Conservation (phyloP, 1,284 basidiomycete genomes). For the Moesziomyces aphidis region DNA sequence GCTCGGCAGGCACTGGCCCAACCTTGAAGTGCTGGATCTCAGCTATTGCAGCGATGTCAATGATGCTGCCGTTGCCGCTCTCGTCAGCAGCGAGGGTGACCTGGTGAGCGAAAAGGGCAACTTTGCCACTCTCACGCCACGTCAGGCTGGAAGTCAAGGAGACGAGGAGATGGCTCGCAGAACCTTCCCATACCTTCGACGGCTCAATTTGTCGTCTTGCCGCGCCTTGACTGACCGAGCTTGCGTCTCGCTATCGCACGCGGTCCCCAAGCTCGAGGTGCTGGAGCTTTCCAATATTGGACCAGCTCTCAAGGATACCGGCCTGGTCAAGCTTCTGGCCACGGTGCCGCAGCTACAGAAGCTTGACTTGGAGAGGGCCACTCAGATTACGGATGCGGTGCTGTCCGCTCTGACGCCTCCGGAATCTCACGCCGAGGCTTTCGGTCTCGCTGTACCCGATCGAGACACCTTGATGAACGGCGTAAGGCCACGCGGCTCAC, state of each 20-base stretch:
- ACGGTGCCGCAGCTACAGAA: constrained; percentile 79
- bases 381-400: constrained; percentile 79
- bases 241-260: constrained; percentile 78
- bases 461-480: constrained; percentile 25
- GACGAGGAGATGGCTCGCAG: constrained; percentile 38
- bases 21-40: constrained; percentile 83
- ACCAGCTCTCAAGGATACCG: constrained; percentile 72
- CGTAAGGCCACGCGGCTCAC: constrained; percentile 20
- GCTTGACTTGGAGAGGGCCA: constrained; percentile 86
- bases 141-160: constrained; percentile 40
- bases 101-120: constrained; percentile 12
- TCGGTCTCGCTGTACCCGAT: constrained; percentile 30
- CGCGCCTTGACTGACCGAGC: constrained; percentile 78
- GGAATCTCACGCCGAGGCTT: constrained; percentile 39
- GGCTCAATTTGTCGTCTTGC: constrained; percentile 82
- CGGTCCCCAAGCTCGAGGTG: constrained; percentile 80
- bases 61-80: constrained; percentile 79
- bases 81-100: constrained; percentile 70
- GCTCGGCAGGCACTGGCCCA: constrained; percentile 69
- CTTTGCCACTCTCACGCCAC: constrained; percentile 37
- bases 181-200: constrained; percentile 73
- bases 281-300: constrained; percentile 82
- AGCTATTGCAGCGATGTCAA: constrained; percentile 76
- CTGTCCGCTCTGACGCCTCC: constrained; percentile 76
- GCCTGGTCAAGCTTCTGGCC: constrained; percentile 78